Percentiles rank a stretch among this genome's conserved stretches.
Conservation (phyloP, 2,329 filamentous ascomycete genomes). For the Emergomyces pasteurianus region DNA sequence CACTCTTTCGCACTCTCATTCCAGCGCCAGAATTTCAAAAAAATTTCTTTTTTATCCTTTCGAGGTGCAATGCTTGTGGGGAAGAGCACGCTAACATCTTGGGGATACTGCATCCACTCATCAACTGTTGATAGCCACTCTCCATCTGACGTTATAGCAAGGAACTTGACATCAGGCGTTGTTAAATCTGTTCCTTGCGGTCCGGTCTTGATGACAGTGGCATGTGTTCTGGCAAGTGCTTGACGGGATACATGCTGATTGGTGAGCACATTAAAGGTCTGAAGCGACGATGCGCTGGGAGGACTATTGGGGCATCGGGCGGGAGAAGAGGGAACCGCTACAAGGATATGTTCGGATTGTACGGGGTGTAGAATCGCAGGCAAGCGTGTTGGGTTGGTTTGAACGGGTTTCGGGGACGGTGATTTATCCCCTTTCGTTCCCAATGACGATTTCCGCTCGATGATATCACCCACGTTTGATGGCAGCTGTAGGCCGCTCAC, state of each 20-base stretch:
- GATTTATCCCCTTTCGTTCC: constrained; percentile 20
- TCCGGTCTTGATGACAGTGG: constrained; percentile 66
- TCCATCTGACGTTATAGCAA: constrained; percentile 69
- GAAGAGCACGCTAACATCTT: constrained; percentile 52
- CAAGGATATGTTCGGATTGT: constrained; percentile 52
- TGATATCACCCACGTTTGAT: constrained; percentile 13
- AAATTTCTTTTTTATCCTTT: constrained; percentile 48
- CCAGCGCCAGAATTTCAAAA: constrained; percentile 83
- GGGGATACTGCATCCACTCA: constrained; percentile 66
- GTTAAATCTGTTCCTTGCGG: constrained; percentile 58
- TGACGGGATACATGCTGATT: constrained; percentile 73
- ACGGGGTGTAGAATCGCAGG: constrained; percentile 53
- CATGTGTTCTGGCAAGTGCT: constrained; percentile 76
- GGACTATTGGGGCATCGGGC: constrained; percentile 19
- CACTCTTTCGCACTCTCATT: constrained; percentile 45
- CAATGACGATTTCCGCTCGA: neutral
- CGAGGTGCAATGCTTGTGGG: constrained; percentile 13
- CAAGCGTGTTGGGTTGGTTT: constrained; percentile 19
- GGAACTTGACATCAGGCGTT: constrained; percentile 64
- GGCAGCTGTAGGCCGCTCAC: constrained; percentile 64
- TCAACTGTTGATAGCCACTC: constrained; percentile 86
- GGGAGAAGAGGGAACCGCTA: constrained; percentile 47
- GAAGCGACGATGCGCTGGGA: constrained; percentile 51
- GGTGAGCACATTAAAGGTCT: constrained; percentile 74
- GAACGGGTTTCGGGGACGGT: constrained; percentile 35